A percentile compares a stretch with the other conserved stretches of the same genome.
Evolutionary conservation across 2,329 filamentous ascomycete genomes (phyloP).

Genomic region (Fusarium burgessii): DNA sequence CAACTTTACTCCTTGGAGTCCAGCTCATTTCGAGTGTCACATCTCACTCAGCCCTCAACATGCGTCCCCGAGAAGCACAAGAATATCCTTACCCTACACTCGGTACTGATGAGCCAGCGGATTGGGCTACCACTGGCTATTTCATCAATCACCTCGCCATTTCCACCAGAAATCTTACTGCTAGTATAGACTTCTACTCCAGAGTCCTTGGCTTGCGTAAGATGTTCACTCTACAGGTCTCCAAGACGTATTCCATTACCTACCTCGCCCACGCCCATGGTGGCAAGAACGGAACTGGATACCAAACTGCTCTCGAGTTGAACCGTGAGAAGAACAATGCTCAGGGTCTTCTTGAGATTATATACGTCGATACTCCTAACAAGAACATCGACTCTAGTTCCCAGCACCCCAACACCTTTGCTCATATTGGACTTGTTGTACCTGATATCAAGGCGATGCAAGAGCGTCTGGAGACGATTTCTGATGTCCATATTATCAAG

Average conservation of each 20-base stretch:
- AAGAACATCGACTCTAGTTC: neutral
- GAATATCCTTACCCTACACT: neutral
- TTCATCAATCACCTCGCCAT: slow-evolving; percentile 14
- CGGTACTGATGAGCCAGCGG: neutral
- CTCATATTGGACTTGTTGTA: slow-evolving; percentile 5
- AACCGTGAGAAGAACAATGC: slow-evolving; percentile 19
- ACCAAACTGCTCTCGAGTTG: slow-evolving; percentile 5
- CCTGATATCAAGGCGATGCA: neutral
- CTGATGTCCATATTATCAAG: slow-evolving; percentile 1
- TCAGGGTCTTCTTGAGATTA: slow-evolving; percentile 2
- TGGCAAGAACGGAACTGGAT: neutral
- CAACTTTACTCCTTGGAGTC: neutral
- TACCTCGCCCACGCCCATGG: slow-evolving; percentile 10
- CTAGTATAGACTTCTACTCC: slow-evolving; percentile 5
- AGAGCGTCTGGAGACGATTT: slow-evolving; percentile 1
- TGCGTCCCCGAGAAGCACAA: neutral
- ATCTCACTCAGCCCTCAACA: neutral
- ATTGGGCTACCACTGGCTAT: neutral
- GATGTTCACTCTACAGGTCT: neutral
- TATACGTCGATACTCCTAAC: neutral
- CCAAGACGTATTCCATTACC: neutral
- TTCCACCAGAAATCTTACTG: slow-evolving; percentile 5
- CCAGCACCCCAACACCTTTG: slow-evolving; percentile 5
- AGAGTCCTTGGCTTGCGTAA: slow-evolving; percentile 8
- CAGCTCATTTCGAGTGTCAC: neutral